Conservation (phyloP, 371 early-diverging fungal species). For the Mucor racemosus region DNA sequence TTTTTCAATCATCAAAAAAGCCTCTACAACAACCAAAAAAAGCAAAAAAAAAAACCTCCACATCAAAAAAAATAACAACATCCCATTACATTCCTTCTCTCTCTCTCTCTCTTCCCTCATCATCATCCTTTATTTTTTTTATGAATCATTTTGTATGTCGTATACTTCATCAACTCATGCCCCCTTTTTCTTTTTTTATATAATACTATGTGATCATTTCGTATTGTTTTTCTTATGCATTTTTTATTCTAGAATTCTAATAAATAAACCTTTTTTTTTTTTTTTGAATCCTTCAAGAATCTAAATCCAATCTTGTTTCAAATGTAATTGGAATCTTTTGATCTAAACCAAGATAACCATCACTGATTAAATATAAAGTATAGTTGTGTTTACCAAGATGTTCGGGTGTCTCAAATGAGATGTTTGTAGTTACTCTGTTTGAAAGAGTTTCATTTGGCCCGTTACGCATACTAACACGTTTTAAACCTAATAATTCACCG, state of each 20-base stretch:
- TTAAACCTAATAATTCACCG: slow-evolving; percentile 77
- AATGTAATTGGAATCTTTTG: slow-evolving; percentile 61
- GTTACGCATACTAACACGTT: slow-evolving; percentile 74
- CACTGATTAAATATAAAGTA: slow-evolving; percentile 69
- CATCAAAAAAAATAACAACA: slow-evolving; percentile 23
- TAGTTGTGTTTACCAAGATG: slow-evolving; percentile 66
- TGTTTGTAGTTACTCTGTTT: slow-evolving; percentile 44
- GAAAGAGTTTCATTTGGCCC: slow-evolving; percentile 53
- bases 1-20: slow-evolving; percentile 14
- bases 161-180: slow-evolving; percentile 20
- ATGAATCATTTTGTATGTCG: slow-evolving; percentile 26
- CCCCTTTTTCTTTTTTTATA: background rate
- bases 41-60: slow-evolving; percentile 11
- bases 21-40: slow-evolving; percentile 15
- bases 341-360: slow-evolving; percentile 86
- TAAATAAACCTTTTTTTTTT: slow-evolving; percentile 5
- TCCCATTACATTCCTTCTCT: background rate
- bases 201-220: slow-evolving; percentile 5
- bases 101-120: slow-evolving; percentile 12
- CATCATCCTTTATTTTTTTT: slow-evolving; percentile 7
- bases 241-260: slow-evolving; percentile 10
- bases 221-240: slow-evolving; percentile 6
- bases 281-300: slow-evolving; percentile 2
- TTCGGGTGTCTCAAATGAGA: slow-evolving; percentile 72
- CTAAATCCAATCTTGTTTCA: slow-evolving; percentile 45